Conservation (phyloP, 2,329 filamentous ascomycete genomes). For the Plenodomus lindquistii region DNA sequence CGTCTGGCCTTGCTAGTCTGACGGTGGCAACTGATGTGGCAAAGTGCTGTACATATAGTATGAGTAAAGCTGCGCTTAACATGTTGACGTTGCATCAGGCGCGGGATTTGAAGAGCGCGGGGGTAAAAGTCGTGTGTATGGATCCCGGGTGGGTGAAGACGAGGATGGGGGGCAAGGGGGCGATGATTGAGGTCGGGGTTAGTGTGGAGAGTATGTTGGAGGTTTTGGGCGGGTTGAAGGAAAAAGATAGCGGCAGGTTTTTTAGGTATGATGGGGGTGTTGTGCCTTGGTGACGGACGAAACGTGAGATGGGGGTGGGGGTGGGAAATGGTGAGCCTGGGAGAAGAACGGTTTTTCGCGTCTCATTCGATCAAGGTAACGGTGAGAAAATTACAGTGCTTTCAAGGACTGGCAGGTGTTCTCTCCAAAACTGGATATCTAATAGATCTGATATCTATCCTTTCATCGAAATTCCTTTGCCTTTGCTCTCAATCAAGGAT, state of each 20-base stretch:
- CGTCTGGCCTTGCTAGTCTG: slow-evolving; percentile 39
- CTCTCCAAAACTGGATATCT: no score
- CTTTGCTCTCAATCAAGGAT: no score
- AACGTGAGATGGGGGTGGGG: no score
- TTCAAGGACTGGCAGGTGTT: no score
- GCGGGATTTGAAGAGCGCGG: slow-evolving; percentile 37
- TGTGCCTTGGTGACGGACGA: slow-evolving; percentile 37
- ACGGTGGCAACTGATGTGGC: slow-evolving; percentile 33
- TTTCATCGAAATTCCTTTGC: no score
- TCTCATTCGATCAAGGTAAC: not conserved
- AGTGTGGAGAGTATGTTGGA: slow-evolving; percentile 48
- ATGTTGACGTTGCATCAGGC: slow-evolving; percentile 51
- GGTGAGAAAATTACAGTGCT: no score
- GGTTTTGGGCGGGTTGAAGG: slow-evolving; percentile 34
- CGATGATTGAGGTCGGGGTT: slow-evolving; percentile 43
- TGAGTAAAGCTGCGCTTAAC: slow-evolving; percentile 51
- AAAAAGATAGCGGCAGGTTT: slow-evolving; percentile 44
- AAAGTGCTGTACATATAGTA: slow-evolving; percentile 47
- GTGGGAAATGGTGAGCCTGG: not conserved
- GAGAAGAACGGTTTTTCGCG: not conserved
- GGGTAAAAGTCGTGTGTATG: slow-evolving; percentile 44
- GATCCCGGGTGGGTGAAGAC: slow-evolving; percentile 54
- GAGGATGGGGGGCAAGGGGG: slow-evolving; percentile 49
- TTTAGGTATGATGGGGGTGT: slow-evolving; percentile 41
- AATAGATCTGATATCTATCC: no score